Evolutionary conservation across 306 rosid species (phyloP), one percentile per base, ranked within the genome.

Genomic region (Dalbergia cochinchinensis): DNA sequence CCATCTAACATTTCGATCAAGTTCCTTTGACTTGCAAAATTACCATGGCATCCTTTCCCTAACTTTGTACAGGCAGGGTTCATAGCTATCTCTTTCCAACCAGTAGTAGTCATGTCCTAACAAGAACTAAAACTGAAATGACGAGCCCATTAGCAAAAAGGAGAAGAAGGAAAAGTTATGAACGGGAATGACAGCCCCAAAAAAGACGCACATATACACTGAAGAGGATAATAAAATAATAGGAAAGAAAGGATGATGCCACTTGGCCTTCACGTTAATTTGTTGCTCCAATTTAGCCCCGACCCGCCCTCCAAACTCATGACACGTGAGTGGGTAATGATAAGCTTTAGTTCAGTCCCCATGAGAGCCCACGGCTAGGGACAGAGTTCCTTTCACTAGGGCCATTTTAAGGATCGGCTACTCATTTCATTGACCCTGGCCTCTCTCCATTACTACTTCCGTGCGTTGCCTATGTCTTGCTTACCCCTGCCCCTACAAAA

Each of bases 251-350:
- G 41, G 35, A 54, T 9, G 45, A 37, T 65, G 74, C 44, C 86
- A 78, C 77, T 11, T 83, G 80, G 77, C 51, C 1, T 48, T 65
- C 86, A 59, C 80, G 66, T 59, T 9, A 16, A 58, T 65, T 19
- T 26, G 83, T 65, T 65, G 59, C 22, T 11, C 48, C 65, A 71
- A 69, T 53, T 11, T 44, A 65, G 57, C 26, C 19, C n/a, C 2
- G 65, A 39, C 58, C 12, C 42, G 20, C 15, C 47, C 76, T 37
- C 51, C 66, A 0, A 18, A 10, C 64, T 48, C 78, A 22, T 50
- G 77, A 69, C 58, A 63, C 79, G 73, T 42, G 68, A 64, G 14
- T 19, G 54, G 57, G 6, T 47, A 18, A 70, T 79, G 1, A 71
- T 60, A 47, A 53, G 37, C 42, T 16, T 64, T 33, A 26, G 74